These are phyloP conservation scores for Pulicaria dysenterica DNA, from an alignment of 129 eudicot species.

Conservation along the genomic window DNA sequence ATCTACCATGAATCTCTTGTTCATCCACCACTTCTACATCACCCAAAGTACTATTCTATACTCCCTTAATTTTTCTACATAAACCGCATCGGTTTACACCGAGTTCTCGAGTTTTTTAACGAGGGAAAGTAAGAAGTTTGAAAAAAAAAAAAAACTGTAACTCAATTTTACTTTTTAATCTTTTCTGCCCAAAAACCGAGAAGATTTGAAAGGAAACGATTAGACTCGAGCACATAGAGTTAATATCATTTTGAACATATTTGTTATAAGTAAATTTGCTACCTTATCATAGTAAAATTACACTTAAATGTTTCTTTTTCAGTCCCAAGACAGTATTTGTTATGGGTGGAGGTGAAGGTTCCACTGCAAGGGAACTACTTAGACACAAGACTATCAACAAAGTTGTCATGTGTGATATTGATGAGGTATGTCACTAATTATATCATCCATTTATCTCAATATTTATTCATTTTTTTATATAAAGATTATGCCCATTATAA, in stretches of 20 bases:
- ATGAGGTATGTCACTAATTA: conserved; percentile 46
- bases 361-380: conserved; percentile 96
- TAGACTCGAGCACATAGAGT: no score
- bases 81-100: not conserved
- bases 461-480: not conserved
- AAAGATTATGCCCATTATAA: not conserved
- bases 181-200: no score
- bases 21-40: conserved; percentile 92
- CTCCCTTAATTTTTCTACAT: not conserved
- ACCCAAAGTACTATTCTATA: conserved; percentile 51
- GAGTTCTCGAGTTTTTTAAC: no score
- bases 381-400: conserved; percentile 75
- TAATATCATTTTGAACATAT: no score
- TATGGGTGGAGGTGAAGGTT: conserved; percentile 99
- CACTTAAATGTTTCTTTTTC: conserved; percentile 8
- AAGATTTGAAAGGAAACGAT: no score
- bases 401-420: conserved; percentile 98
- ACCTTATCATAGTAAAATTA: not conserved
- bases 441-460: not conserved
- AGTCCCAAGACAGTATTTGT: conserved; percentile 90
- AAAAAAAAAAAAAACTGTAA: no score
- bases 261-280: not conserved
- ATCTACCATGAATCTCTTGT: conserved; percentile 96
- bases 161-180: no score
- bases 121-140: no score